Conservation (phyloP, 345 rosid species). For the Trapa incisa region DNA sequence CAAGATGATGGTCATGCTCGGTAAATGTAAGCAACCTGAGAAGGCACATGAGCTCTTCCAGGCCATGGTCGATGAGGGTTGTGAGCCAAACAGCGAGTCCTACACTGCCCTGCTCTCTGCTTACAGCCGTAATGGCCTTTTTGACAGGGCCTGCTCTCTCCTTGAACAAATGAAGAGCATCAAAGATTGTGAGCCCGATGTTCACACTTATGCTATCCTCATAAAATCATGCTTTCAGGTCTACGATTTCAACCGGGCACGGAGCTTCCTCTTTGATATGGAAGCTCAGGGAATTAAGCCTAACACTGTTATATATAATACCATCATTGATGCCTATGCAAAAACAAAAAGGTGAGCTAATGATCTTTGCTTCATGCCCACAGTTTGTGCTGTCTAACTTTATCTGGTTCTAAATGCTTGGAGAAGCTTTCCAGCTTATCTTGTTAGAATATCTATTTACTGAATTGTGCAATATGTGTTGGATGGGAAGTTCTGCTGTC, state of each 20-base stretch:
- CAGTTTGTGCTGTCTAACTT: neutral
- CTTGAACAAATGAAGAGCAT: conserved; percentile 65
- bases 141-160: conserved; percentile 53
- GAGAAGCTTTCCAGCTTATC: neutral
- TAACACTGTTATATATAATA: conserved; percentile 70
- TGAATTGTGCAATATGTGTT: no score
- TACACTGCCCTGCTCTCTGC: conserved; percentile 76
- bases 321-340: conserved; percentile 77
- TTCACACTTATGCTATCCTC: conserved; percentile 85
- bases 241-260: conserved; percentile 50
- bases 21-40: conserved; percentile 80
- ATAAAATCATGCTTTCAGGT: conserved; percentile 80
- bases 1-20: conserved; percentile 79
- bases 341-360: conserved; percentile 55
- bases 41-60: conserved; percentile 71
- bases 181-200: conserved; percentile 63
- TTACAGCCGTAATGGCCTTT: conserved; percentile 59
- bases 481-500: no score
- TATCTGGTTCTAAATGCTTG: neutral
- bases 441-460: neutral
- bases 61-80: conserved; percentile 66
- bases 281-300: conserved; percentile 49
- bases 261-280: conserved; percentile 65
- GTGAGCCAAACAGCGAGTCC: conserved; percentile 48
- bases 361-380: neutral